These are phyloP conservation scores for Leptomonas pyrrhocoris DNA, from an alignment of 208 protist genomes.

Conservation along the genomic window DNA sequence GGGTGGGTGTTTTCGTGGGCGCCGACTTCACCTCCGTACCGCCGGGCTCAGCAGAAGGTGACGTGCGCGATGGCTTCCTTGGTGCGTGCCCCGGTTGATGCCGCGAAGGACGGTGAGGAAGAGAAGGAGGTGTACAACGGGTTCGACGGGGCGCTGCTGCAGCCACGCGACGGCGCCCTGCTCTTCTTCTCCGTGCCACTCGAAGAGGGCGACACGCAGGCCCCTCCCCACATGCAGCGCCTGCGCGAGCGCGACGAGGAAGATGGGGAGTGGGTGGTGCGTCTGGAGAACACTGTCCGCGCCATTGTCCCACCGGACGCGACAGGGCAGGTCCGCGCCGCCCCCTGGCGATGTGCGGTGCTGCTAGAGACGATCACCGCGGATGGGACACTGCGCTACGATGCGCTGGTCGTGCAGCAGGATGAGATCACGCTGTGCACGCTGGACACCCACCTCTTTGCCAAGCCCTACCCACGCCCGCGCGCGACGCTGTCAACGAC, in stretches of 20 bases:
- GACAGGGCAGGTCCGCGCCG: conserved; percentile 2
- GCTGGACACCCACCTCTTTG: conserved; percentile 30
- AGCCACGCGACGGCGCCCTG: conserved; percentile 23
- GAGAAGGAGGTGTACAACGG: conserved; percentile 21
- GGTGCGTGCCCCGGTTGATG: neutral
- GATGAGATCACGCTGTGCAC: conserved; percentile 22
- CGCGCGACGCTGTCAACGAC: neutral
- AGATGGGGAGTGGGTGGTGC: conserved; percentile 24
- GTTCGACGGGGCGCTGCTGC: conserved; percentile 34
- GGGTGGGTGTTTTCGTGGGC: conserved; percentile 1
- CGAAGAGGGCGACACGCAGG: conserved; percentile 17
- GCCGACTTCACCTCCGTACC: conserved; percentile 14
- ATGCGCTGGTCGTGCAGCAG: conserved; percentile 26
- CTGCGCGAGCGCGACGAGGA: conserved; percentile 18
- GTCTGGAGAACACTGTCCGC: conserved; percentile 29
- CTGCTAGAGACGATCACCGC: conserved; percentile 22
- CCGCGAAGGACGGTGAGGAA: neutral
- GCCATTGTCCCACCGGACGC: conserved; percentile 16
- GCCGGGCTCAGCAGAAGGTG: conserved; percentile 13
- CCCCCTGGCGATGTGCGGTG: conserved; percentile 22
- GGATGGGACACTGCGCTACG: conserved; percentile 17
- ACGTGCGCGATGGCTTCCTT: conserved; percentile 1
- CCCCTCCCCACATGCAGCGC: conserved; percentile 21
- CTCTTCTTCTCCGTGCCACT: conserved; percentile 30
- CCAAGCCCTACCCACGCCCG: neutral